Base-by-base conservation (phyloP, 1,139 yeast genomes). In the Saccharomyces pastorianus region DNA sequence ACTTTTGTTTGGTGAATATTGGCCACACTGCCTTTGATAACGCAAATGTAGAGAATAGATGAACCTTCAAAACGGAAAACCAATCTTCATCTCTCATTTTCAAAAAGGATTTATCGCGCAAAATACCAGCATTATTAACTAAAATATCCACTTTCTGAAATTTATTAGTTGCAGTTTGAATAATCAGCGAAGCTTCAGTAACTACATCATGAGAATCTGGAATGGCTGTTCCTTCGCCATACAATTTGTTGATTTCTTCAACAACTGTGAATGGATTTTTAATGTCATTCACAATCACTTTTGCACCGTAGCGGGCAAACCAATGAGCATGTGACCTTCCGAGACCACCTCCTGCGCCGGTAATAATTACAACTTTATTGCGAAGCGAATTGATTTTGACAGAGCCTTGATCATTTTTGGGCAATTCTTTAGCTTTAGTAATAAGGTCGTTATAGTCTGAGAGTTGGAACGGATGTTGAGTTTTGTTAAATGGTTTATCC, bases 331-430 rank as follows among this genome's bases (percentile, higher is more conserved):
- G 95, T 58, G 91, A 88, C 69, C 85, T 83, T 61, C 99, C 99
- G 64, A 93, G 80, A 56, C 99, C 99, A 56, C 89, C 86, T 64
- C 97, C 98, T 52, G 96, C 95, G 64, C 99, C 99, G 46, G 98
- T 93, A 56, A 93, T 83, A 59, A 93, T 80, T 51, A 89, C 97
- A 56, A 91, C 97, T 73, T 86, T 88, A 64, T 77, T 90, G 69
- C 83, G 84, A 71, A 91, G 76, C 47, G 88, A 80, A 14, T 58
- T 48, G 47, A 83, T 79, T 54, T 75, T 76, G 51, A 77, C 73
- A n/a, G 76, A 61, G 1, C 74, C 73, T 64, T 85, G 86, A 49
- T 77, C 74, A 60, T 78, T 76, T 26, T 74, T 59, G n/a, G 84
- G 77, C 60, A 84, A 71, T 51, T 73, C 66, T 53, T 74, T 73